A percentile compares a stretch with the other conserved stretches of the same genome.
phyloP scores from a whole-genome alignment of 495 filamentous ascomycete genomes.

The Hypoxylon fragiforme region DNA sequence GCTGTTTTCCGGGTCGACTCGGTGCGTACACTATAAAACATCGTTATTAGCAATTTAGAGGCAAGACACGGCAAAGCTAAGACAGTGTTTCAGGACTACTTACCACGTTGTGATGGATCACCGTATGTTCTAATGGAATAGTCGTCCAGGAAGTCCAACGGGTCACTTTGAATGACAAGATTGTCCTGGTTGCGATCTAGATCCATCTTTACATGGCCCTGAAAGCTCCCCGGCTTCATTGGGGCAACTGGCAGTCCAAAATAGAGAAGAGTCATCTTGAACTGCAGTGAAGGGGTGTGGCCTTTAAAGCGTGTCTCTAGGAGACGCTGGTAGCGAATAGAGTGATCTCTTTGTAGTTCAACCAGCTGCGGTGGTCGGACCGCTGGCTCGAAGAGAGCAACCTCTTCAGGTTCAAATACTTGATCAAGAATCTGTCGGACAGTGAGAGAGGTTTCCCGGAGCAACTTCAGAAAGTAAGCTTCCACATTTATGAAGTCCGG shows the following conservation, averaged over 20 bases:
- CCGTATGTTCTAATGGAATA: conserved; percentile 12
- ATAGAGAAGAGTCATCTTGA: conserved; percentile 36
- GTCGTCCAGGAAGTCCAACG: conserved; percentile 21
- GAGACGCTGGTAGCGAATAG: conserved; percentile 15
- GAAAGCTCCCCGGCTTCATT: conserved; percentile 13
- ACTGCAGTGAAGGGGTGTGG: conserved; percentile 15
- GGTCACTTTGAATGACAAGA: background rate
- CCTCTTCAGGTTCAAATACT: conserved; percentile 33
- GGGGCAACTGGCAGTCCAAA: conserved; percentile 37
- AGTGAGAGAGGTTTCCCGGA: conserved; percentile 11
- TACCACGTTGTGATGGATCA: conserved; percentile 4
- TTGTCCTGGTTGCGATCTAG: conserved; percentile 12
- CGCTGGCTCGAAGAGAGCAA: conserved; percentile 25
- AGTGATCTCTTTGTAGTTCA: conserved; percentile 18
- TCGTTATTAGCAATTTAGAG: too few relatives aligned
- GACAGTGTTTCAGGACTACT: too few relatives aligned
- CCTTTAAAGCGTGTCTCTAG: conserved; percentile 31
- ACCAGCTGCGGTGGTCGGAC: conserved; percentile 16
- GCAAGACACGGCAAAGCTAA: too few relatives aligned
- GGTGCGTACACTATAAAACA: too few relatives aligned
- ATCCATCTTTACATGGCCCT: conserved; percentile 4
- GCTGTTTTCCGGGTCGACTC: background rate
- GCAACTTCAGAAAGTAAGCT: conserved; percentile 27
- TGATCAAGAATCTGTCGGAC: conserved; percentile 29
- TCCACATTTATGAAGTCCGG: conserved; percentile 22